These are phyloP conservation scores for Fusarium sp. DNA, from an alignment of 2,329 filamentous ascomycete species.

Conservation along the genomic window DNA sequence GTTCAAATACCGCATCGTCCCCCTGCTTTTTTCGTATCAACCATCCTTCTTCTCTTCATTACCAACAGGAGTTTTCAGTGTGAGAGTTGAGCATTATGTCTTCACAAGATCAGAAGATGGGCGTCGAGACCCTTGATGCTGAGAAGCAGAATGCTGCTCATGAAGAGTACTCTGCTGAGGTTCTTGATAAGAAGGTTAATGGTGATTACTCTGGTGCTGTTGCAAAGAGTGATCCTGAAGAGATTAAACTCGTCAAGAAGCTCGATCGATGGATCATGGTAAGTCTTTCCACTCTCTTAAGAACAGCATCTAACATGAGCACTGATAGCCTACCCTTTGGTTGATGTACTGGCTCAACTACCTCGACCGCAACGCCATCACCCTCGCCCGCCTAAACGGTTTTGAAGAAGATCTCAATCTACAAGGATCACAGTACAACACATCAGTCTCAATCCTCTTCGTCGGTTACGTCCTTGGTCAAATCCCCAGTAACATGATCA, in stretches of 20 bases:
- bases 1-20: slow-evolving; percentile 34
- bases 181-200: slow-evolving; percentile 36
- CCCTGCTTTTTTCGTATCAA: slow-evolving; percentile 5
- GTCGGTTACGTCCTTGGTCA: slow-evolving; percentile 54
- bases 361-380: slow-evolving; percentile 68
- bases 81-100: slow-evolving; percentile 19
- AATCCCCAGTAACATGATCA: slow-evolving; percentile 57
- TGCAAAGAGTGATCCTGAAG: slow-evolving; percentile 38
- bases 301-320: not conserved
- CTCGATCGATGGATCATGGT: slow-evolving; percentile 41
- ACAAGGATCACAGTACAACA: slow-evolving; percentile 52
- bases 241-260: slow-evolving; percentile 39
- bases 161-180: slow-evolving; percentile 34
- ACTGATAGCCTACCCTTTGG: slow-evolving; percentile 51
- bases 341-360: slow-evolving; percentile 58
- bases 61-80: not conserved
- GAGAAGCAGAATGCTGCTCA: slow-evolving; percentile 39
- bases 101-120: slow-evolving; percentile 14
- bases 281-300: not conserved
- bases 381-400: slow-evolving; percentile 66
- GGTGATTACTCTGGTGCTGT: slow-evolving; percentile 41
- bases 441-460: slow-evolving; percentile 53
- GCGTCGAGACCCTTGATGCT: slow-evolving; percentile 19
- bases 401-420: slow-evolving; percentile 66
- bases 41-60: not conserved